phyloP scores from a whole-genome alignment of 129 eudicot species.

The Daucus carota region DNA sequence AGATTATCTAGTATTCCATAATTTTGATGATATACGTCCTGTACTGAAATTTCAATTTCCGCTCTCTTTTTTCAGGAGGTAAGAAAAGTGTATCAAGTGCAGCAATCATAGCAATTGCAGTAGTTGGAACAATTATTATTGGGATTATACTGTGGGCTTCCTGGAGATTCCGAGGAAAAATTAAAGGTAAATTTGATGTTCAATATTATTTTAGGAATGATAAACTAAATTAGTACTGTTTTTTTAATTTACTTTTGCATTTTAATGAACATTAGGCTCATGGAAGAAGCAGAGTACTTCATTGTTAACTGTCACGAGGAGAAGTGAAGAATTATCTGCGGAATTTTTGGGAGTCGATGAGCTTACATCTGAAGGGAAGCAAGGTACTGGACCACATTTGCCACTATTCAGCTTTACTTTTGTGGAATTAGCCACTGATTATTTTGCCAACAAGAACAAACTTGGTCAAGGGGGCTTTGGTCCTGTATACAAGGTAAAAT shows the following conservation, averaged over 20 bases:
- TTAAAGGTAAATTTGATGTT: conserved; percentile 26
- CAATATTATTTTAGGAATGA: neutral
- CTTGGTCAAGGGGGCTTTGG: conserved; percentile 97
- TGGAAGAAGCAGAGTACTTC: conserved; percentile 13
- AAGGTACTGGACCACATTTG: conserved; percentile 38
- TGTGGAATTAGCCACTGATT: conserved; percentile 47
- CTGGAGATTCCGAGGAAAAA: conserved; percentile 29
- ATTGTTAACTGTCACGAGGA: conserved; percentile 12
- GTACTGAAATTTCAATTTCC: neutral
- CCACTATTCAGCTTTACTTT: conserved; percentile 31
- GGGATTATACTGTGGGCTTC: conserved; percentile 27
- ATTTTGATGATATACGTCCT: neutral
- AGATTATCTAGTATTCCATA: neutral
- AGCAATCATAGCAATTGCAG: conserved; percentile 22
- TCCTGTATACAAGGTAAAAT: conserved; percentile 66
- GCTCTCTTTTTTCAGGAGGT: conserved; percentile 19
- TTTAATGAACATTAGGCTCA: conserved; percentile 15
- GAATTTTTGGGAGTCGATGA: conserved; percentile 33
- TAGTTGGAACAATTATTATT: conserved; percentile 28
- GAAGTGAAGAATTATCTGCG: conserved; percentile 27
- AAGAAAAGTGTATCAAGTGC: conserved; percentile 14
- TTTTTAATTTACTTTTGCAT: neutral
- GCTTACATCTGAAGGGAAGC: conserved; percentile 25
- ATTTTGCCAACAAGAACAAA: conserved; percentile 44
- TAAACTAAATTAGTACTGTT: neutral